These are phyloP conservation scores for Lasiodiplodia theobromae DNA, from an alignment of 2,329 filamentous ascomycete genomes.

Conservation along the genomic window DNA sequence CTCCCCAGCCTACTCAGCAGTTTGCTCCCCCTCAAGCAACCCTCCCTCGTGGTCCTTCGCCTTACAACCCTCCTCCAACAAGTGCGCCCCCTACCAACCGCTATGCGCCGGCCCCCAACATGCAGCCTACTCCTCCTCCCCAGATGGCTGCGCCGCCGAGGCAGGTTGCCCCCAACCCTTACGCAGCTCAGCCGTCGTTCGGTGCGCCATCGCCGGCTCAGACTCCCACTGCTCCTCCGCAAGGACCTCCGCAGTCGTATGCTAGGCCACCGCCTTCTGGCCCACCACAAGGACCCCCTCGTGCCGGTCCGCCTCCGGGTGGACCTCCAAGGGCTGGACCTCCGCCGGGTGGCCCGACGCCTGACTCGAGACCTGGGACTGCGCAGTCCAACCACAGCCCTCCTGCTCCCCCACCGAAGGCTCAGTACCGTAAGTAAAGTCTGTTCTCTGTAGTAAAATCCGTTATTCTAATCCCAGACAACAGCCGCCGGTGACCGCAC, in stretches of 20 bases:
- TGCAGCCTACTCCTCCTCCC: conserved; percentile 56
- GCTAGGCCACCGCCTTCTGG: conserved; percentile 45
- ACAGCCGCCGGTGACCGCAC: conserved; percentile 79
- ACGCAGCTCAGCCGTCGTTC: conserved; percentile 41
- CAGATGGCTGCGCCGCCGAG: conserved; percentile 50
- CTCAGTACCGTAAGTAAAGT: conserved; percentile 71
- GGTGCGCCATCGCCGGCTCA: conserved; percentile 39
- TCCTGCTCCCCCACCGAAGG: conserved; percentile 43
- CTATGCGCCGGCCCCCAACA: conserved; percentile 70
- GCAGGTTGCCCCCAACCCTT: conserved; percentile 55
- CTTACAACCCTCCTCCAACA: conserved; percentile 85
- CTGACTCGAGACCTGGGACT: conserved; percentile 54
- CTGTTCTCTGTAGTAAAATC: conserved; percentile 34
- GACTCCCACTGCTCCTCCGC: conserved; percentile 45
- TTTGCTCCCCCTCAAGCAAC: conserved; percentile 62
- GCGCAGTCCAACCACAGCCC: conserved; percentile 58
- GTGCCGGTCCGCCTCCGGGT: conserved; percentile 51
- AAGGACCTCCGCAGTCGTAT: conserved; percentile 48
- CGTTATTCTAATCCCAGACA: not conserved
- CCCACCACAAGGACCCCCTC: conserved; percentile 56
- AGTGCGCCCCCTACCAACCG: conserved; percentile 74
- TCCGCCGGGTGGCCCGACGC: conserved; percentile 38
- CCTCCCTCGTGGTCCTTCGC: conserved; percentile 78
- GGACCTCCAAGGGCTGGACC: conserved; percentile 50
- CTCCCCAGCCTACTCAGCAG: conserved; percentile 54